Percentiles rank a stretch among this genome's conserved stretches.
Evolutionary conservation across 2,329 filamentous ascomycete genomes (phyloP).

Genomic region (Aureobasidium melanogenum): DNA sequence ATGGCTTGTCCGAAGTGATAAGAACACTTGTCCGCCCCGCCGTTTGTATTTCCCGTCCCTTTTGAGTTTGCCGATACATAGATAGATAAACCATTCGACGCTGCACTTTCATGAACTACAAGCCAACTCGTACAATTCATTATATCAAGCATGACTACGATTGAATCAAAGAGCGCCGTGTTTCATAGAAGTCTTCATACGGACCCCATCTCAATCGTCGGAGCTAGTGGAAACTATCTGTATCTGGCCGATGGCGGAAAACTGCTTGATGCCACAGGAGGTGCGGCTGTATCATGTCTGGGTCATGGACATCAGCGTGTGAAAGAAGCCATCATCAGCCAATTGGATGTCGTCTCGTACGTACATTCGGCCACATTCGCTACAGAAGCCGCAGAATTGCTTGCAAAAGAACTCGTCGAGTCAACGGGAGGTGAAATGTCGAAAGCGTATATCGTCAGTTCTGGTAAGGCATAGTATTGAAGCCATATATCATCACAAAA

Average conservation of each 20-base stretch:
- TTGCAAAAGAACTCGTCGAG: conserved; percentile 41
- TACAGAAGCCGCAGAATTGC: conserved; percentile 44
- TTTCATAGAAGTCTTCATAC: conserved; percentile 44
- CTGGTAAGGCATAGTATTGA: conserved; percentile 35
- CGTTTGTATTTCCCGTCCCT: neutral
- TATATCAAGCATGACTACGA: neutral
- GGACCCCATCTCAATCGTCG: conserved; percentile 38
- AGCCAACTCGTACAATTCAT: neutral
- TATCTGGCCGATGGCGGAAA: conserved; percentile 45
- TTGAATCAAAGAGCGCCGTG: conserved; percentile 24
- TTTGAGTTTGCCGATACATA: neutral
- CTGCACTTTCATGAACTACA: neutral
- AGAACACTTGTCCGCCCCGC: neutral
- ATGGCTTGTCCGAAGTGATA: neutral
- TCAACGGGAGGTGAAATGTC: conserved; percentile 46
- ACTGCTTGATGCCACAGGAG: conserved; percentile 64
- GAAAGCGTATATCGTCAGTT: conserved; percentile 48
- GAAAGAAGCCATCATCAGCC: conserved; percentile 48
- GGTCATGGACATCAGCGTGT: conserved; percentile 59
- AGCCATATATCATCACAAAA: neutral
- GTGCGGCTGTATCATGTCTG: conserved; percentile 63
- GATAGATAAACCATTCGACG: neutral
- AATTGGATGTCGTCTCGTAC: conserved; percentile 52
- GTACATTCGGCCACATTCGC: conserved; percentile 52
- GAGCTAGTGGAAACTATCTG: conserved; percentile 44